phyloP scores from a whole-genome alignment of 192 early-diverging fungal genomes.

The Dimargaris cristalligena region DNA sequence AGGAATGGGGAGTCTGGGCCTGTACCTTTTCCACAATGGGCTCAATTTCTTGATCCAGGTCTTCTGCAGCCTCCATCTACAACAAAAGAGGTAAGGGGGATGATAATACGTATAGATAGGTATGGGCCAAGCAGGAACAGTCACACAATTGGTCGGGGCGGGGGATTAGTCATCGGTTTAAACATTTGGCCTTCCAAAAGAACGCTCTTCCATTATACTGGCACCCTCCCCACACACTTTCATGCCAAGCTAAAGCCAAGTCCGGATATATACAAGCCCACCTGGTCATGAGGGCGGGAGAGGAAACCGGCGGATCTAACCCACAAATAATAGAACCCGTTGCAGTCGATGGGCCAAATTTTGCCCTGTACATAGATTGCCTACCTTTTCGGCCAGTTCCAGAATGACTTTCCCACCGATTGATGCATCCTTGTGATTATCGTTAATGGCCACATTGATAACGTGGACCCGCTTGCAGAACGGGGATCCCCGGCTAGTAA shows the following conservation, averaged over 20 bases:
- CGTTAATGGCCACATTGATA: slow-evolving; percentile 91
- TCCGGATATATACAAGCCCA: not conserved
- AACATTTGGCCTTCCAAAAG: not conserved
- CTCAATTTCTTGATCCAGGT: slow-evolving; percentile 78
- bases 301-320: not conserved
- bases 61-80: slow-evolving; percentile 38
- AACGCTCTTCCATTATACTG: not conserved
- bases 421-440: slow-evolving; percentile 78
- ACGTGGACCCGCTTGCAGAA: slow-evolving; percentile 68
- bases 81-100: slow-evolving; percentile 12
- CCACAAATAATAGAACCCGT: not conserved
- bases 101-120: not conserved
- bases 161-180: not conserved
- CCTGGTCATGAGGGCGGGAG: not conserved
- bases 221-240: too few species aligned
- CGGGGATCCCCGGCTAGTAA: slow-evolving; percentile 46
- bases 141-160: not conserved
- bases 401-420: slow-evolving; percentile 73
- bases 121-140: not conserved
- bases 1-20: slow-evolving; percentile 31
- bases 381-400: slow-evolving; percentile 56
- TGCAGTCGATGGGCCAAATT: not conserved
- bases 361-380: not conserved
- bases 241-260: not conserved
- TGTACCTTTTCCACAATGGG: slow-evolving; percentile 59